Conservation (phyloP, 2,329 filamentous ascomycete species). For the Paecilomyces fulvus region DNA sequence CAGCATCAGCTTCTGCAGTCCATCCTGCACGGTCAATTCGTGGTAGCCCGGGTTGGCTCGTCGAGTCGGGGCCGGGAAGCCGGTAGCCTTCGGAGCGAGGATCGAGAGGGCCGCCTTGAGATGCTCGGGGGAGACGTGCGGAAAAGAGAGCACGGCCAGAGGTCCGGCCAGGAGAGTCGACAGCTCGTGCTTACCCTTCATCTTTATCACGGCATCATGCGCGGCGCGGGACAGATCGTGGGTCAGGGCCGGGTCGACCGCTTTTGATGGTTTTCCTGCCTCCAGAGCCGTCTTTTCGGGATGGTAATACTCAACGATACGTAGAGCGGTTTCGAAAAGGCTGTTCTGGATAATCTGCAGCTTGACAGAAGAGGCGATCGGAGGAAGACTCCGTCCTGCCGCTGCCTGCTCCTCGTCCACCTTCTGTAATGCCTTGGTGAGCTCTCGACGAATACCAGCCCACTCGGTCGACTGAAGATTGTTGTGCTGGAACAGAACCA, state of each 20-base stretch:
- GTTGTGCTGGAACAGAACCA: slow-evolving; percentile 79
- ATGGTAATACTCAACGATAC: slow-evolving; percentile 77
- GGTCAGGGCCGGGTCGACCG: slow-evolving; percentile 36
- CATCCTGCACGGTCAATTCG: slow-evolving; percentile 69
- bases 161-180: slow-evolving; percentile 74
- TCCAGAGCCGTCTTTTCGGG: slow-evolving; percentile 29
- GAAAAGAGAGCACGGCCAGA: slow-evolving; percentile 70
- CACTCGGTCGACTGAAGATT: slow-evolving; percentile 68
- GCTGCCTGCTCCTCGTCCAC: slow-evolving; percentile 61
- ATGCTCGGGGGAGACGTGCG: slow-evolving; percentile 72
- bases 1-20: slow-evolving; percentile 77
- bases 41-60: slow-evolving; percentile 72
- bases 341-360: slow-evolving; percentile 80
- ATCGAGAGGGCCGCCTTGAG: slow-evolving; percentile 72
- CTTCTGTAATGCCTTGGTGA: slow-evolving; percentile 52
- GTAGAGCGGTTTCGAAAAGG: slow-evolving; percentile 78
- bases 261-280: slow-evolving; percentile 13
- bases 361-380: slow-evolving; percentile 55
- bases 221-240: slow-evolving; percentile 54
- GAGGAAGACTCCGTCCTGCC: slow-evolving; percentile 32
- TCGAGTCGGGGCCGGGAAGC: slow-evolving; percentile 70
- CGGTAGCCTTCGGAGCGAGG: slow-evolving; percentile 60
- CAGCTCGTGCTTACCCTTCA: slow-evolving; percentile 52
- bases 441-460: slow-evolving; percentile 62
- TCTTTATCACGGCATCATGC: slow-evolving; percentile 41